phyloP scores from a whole-genome alignment of 2,329 filamentous ascomycete genomes.

The Nigrograna mackinnonii region DNA sequence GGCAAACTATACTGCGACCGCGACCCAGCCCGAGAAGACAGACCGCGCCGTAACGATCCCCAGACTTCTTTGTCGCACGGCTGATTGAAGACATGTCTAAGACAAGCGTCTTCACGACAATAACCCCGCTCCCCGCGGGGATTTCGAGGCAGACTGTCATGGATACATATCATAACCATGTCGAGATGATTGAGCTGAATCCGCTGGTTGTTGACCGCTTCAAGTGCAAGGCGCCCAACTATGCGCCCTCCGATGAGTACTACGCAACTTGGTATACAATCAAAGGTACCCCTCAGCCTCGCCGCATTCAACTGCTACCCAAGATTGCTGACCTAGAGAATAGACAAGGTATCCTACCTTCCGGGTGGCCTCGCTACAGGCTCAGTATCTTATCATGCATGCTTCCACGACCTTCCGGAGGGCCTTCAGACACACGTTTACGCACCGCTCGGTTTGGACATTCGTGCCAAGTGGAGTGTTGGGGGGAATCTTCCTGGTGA shows the following conservation, averaged over 20 bases:
- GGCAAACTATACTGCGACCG: background rate
- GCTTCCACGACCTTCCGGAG: conserved; percentile 73
- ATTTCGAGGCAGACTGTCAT: conserved; percentile 73
- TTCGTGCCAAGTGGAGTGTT: conserved; percentile 77
- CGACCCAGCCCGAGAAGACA: background rate
- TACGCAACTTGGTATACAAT: conserved; percentile 72
- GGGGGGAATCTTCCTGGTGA: conserved; percentile 74
- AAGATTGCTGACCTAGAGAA: conserved; percentile 1
- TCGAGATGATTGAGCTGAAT: conserved; percentile 86
- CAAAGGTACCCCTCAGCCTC: conserved; percentile 32
- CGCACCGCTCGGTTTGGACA: conserved; percentile 79
- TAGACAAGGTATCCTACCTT: conserved; percentile 74
- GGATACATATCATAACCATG: conserved; percentile 75
- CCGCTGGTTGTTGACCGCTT: conserved; percentile 76
- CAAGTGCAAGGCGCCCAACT: conserved; percentile 67
- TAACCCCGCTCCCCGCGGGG: conserved; percentile 73
- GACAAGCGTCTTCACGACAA: conserved; percentile 72
- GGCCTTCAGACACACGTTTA: conserved; percentile 84
- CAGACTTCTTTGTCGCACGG: too few relatives aligned
- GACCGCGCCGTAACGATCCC: background rate
- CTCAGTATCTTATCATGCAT: conserved; percentile 76
- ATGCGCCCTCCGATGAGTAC: conserved; percentile 71
- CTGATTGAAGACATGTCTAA: conserved; percentile 61
- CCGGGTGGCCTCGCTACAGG: conserved; percentile 67
- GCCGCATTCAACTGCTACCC: background rate